These are phyloP conservation scores for Lentinula detonsa DNA, from an alignment of 768 basidiomycete species.

Conservation along the genomic window DNA sequence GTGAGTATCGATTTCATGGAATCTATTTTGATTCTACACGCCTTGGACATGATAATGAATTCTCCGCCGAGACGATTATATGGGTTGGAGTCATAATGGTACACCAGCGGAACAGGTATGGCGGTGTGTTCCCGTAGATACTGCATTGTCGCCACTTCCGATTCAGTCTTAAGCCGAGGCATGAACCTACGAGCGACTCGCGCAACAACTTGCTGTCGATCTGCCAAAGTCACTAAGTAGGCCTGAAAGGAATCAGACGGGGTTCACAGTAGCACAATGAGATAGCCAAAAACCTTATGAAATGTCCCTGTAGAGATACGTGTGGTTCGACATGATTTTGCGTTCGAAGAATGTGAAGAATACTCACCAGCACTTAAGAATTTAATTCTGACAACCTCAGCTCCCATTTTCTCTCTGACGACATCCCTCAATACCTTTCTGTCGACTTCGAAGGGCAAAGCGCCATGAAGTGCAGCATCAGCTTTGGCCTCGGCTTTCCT, in stretches of 20 bases:
- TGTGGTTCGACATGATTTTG: constrained; percentile 8
- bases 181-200: constrained; percentile 82
- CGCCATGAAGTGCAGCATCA: constrained; percentile 56
- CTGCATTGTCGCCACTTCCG: constrained; percentile 82
- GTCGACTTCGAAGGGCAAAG: constrained; percentile 71
- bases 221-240: constrained; percentile 64
- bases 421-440: constrained; percentile 70
- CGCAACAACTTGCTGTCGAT: constrained; percentile 61
- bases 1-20: not conserved
- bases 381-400: constrained; percentile 61
- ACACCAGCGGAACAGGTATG: constrained; percentile 71
- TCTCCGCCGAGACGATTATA: constrained; percentile 82
- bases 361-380: constrained; percentile 72
- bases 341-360: constrained; percentile 10
- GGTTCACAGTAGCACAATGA: not conserved
- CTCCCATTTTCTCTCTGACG: constrained; percentile 61
- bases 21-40: constrained; percentile 19
- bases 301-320: constrained; percentile 60
- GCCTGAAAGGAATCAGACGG: constrained; percentile 37
- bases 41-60: constrained; percentile 85
- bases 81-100: constrained; percentile 77
- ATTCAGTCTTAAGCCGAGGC: constrained; percentile 82
- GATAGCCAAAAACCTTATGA: constrained; percentile 51
- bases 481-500: constrained; percentile 56
- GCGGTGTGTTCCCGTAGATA: constrained; percentile 66